Evolutionary conservation across 768 basidiomycete species (phyloP).

Genomic region (Hydnomerulius pinastri): DNA sequence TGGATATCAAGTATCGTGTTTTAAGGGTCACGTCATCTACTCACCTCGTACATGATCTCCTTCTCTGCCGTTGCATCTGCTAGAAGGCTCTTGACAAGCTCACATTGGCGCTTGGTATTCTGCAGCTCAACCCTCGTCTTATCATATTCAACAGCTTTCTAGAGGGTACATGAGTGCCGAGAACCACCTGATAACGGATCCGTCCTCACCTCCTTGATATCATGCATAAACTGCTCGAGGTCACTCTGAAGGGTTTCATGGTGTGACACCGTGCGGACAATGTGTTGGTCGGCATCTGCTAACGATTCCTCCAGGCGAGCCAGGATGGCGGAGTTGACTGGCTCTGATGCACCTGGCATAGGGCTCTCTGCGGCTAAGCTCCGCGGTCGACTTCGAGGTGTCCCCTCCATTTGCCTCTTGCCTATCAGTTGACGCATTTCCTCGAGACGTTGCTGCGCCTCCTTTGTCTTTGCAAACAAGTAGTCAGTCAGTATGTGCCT

Average conservation of each 20-base stretch:
- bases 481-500: constrained; percentile 6
- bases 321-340: constrained; percentile 12
- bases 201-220: constrained; percentile 58
- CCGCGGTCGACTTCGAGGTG: constrained; percentile 50
- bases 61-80: constrained; percentile 82
- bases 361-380: constrained; percentile 29
- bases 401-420: constrained; percentile 54
- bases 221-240: constrained; percentile 48
- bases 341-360: constrained; percentile 19
- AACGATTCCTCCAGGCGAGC: constrained; percentile 50
- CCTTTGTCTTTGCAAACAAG: constrained; percentile 60
- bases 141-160: constrained; percentile 69
- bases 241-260: constrained; percentile 58
- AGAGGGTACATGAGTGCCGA: constrained; percentile 3
- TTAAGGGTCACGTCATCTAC: constrained; percentile 16
- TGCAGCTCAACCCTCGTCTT: constrained; percentile 64
- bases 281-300: constrained; percentile 57
- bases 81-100: constrained; percentile 75
- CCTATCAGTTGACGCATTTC: constrained; percentile 80
- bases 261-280: constrained; percentile 50
- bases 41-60: constrained; percentile 90
- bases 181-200: not conserved
- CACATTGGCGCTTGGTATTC: constrained; percentile 71
- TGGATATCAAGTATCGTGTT: constrained; percentile 2
- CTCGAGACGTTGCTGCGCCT: constrained; percentile 76